A percentile compares a stretch with the other conserved stretches of the same genome.
Evolutionary conservation across 495 filamentous ascomycete species (phyloP).

Genomic region (Clohesyomyces aquaticus): DNA sequence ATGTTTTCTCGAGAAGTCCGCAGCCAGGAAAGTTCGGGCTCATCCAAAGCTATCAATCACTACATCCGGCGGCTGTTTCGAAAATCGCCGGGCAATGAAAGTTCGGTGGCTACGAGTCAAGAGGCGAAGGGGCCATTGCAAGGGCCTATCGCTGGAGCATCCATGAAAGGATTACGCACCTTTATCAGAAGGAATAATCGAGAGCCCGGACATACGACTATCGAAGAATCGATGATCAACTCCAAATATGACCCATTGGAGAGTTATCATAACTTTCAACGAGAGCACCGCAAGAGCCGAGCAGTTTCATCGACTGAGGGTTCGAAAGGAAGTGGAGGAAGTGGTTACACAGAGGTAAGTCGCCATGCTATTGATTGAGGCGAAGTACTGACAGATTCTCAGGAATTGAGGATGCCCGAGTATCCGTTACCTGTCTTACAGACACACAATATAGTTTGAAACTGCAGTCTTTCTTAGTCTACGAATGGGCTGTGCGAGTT

Average conservation of each 20-base stretch:
- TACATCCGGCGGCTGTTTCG: background rate
- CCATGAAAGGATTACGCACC: background rate
- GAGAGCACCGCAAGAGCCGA: too few relatives aligned
- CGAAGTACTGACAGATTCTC: too few relatives aligned
- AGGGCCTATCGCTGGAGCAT: background rate
- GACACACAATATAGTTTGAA: too few relatives aligned
- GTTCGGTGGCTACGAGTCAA: background rate
- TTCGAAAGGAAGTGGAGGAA: too few relatives aligned
- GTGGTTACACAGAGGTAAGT: too few relatives aligned
- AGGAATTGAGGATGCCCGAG: too few relatives aligned
- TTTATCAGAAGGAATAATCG: conserved; percentile 1
- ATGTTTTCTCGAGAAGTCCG: background rate
- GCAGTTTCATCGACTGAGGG: too few relatives aligned
- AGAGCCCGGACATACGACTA: conserved; percentile 6
- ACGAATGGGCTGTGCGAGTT: too few relatives aligned
- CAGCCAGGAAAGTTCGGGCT: background rate
- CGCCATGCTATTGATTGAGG: too few relatives aligned
- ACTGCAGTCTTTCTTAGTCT: too few relatives aligned
- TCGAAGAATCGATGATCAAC: background rate
- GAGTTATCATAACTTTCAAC: conserved; percentile 9
- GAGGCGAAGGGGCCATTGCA: background rate
- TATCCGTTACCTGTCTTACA: too few relatives aligned
- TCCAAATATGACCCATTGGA: conserved; percentile 3
- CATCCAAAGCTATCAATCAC: background rate
- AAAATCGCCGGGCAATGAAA: conserved; percentile 1